phyloP scores from a whole-genome alignment of 2,329 filamentous ascomycete genomes.

The Pyrenochaeta sp. region DNA sequence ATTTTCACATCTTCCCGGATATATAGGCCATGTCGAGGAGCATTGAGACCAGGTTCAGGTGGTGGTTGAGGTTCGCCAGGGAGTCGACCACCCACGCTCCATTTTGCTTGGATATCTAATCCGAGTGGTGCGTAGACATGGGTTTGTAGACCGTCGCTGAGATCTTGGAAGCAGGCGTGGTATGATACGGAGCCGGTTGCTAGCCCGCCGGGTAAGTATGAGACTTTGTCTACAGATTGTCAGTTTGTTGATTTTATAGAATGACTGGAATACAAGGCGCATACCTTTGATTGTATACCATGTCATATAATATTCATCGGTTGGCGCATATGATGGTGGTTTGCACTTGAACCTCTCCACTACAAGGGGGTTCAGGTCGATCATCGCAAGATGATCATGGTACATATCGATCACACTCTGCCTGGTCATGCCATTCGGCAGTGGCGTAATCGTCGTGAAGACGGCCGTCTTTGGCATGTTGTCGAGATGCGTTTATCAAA shows the following conservation, averaged over 20 bases:
- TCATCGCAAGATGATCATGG: slow-evolving; percentile 82
- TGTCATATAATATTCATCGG: slow-evolving; percentile 73
- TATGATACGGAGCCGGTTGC: slow-evolving; percentile 75
- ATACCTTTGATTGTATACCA: slow-evolving; percentile 70
- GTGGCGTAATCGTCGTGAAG: slow-evolving; percentile 80
- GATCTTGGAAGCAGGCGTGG: slow-evolving; percentile 80
- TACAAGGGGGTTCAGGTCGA: slow-evolving; percentile 85
- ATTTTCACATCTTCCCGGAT: slow-evolving; percentile 87
- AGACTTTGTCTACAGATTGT: slow-evolving; percentile 67
- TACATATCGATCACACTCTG: slow-evolving; percentile 77
- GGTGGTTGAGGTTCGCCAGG: slow-evolving; percentile 73
- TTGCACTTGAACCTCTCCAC: slow-evolving; percentile 73
- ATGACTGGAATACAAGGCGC: background rate
- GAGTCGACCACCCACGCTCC: slow-evolving; percentile 75
- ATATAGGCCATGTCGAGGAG: slow-evolving; percentile 74
- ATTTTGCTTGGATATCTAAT: slow-evolving; percentile 79
- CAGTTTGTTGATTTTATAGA: slow-evolving; percentile 4
- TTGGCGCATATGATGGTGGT: slow-evolving; percentile 69
- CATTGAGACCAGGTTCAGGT: slow-evolving; percentile 70
- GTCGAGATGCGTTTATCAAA: slow-evolving; percentile 11
- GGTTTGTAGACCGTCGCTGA: slow-evolving; percentile 76
- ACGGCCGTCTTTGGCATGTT: slow-evolving; percentile 73
- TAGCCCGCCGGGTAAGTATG: slow-evolving; percentile 73
- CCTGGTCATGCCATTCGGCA: slow-evolving; percentile 72
- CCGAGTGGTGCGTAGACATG: slow-evolving; percentile 85